A percentile compares a stretch with the other conserved stretches of the same genome.
Conservation (phyloP, 1,139 yeast species). For the Blastobotrys elegans region DNA sequence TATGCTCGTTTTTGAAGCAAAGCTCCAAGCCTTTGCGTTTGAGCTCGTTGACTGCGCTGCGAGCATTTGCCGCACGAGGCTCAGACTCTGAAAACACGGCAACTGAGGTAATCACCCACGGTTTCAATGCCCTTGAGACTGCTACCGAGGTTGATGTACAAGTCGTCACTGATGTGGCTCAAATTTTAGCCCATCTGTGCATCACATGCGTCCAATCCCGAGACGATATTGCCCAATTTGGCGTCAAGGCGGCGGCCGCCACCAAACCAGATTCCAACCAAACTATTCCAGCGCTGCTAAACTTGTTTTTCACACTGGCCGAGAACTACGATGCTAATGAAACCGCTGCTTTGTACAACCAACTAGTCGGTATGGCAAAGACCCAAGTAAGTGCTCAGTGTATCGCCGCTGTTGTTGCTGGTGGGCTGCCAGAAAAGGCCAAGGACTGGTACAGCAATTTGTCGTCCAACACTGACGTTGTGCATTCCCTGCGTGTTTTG, state of each 20-base stretch:
- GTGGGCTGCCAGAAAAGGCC: neutral
- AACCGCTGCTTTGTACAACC: neutral
- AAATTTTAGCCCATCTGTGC: neutral
- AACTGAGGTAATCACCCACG: slow-evolving; percentile 7
- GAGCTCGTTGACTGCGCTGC: slow-evolving; percentile 26
- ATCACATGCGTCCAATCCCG: neutral
- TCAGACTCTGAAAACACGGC: neutral
- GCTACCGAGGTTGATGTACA: slow-evolving; percentile 6
- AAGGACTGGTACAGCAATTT: neutral
- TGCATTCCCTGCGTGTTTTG: slow-evolving; percentile 28
- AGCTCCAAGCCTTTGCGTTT: slow-evolving; percentile 26
- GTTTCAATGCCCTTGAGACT: neutral
- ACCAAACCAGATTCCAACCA: neutral
- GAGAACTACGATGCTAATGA: neutral
- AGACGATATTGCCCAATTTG: neutral
- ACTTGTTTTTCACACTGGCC: neutral
- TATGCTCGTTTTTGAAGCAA: slow-evolving; percentile 24
- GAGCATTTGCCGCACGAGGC: slow-evolving; percentile 16
- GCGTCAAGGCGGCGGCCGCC: neutral
- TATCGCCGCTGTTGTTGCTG: slow-evolving; percentile 2
- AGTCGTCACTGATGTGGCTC: slow-evolving; percentile 1
- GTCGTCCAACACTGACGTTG: slow-evolving; percentile 4
- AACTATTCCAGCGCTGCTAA: neutral
- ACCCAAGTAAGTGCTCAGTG: neutral
- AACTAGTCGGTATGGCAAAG: neutral